These are phyloP conservation scores for Lunularia cruciata DNA, from an alignment of 225 moss, liverwort and hornwort species.

Conservation along the genomic window DNA sequence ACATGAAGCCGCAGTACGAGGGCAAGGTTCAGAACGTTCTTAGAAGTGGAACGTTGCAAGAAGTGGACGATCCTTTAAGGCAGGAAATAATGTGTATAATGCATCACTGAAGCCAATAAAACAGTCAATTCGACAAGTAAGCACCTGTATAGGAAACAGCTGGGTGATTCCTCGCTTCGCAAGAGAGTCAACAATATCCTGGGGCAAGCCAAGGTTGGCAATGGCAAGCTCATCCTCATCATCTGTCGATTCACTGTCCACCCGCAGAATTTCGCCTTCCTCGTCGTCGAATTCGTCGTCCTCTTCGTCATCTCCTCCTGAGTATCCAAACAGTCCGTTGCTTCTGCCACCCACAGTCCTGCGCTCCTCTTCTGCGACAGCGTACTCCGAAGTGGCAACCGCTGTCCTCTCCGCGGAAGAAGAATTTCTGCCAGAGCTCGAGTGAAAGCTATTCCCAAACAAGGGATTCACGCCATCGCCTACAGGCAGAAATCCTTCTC, in stretches of 20 bases:
- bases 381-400: conserved; percentile 34
- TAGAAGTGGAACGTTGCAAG: too few relatives aligned
- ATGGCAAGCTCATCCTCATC: conserved; percentile 87
- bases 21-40: too few relatives aligned
- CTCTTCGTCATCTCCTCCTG: conserved; percentile 55
- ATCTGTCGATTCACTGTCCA: conserved; percentile 50
- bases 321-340: conserved; percentile 54
- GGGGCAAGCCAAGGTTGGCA: conserved; percentile 65
- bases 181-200: conserved; percentile 70
- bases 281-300: conserved; percentile 55
- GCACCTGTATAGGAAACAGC: conserved; percentile 93
- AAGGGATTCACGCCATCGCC: conserved; percentile 24
- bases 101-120: too few relatives aligned
- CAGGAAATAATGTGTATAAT: too few relatives aligned
- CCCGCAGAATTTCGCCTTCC: conserved; percentile 45
- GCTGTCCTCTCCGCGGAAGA: conserved; percentile 32
- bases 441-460: conserved; percentile 29
- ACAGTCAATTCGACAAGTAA: too few relatives aligned
- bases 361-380: conserved; percentile 36
- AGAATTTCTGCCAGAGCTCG: conserved; percentile 20
- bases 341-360: conserved; percentile 16
- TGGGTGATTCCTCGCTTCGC: conserved; percentile 79
- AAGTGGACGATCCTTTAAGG: too few relatives aligned
- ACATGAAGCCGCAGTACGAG: too few relatives aligned
- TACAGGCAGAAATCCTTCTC: conserved; percentile 19